A percentile compares a stretch with the other conserved stretches of the same genome.
Evolutionary conservation across 2,329 filamentous ascomycete genomes (phyloP).

Genomic region (Pseudohalonectria lignicola): DNA sequence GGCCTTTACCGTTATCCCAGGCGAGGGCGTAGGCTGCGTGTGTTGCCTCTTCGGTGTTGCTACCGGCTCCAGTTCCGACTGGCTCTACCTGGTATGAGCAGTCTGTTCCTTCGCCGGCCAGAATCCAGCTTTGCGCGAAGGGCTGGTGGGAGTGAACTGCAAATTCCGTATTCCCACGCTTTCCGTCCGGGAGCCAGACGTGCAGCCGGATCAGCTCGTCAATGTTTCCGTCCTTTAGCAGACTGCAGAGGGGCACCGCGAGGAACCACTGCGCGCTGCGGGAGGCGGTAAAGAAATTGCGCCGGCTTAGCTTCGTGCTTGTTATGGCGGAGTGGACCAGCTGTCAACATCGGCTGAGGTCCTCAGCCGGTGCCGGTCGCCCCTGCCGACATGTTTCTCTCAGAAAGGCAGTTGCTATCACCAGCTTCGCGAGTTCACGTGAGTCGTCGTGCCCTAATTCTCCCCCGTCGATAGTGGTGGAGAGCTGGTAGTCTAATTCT

Average conservation of each 20-base stretch:
- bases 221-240: constrained; percentile 18
- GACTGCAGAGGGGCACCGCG: constrained; percentile 21
- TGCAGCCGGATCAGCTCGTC: constrained; percentile 23
- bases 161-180: constrained; percentile 14
- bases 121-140: constrained; percentile 23
- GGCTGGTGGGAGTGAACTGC: constrained; percentile 22
- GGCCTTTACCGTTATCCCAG: constrained; percentile 14
- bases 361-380: no score
- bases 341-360: no score
- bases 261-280: constrained; percentile 23
- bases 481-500: no score
- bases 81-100: constrained; percentile 13
- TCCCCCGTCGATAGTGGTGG: no score
- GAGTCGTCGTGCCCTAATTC: no score
- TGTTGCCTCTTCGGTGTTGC: constrained; percentile 9
- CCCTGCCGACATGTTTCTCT: no score
- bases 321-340: no score
- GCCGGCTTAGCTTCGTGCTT: no score
- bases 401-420: no score
- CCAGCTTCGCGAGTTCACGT: no score
- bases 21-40: constrained; percentile 16
- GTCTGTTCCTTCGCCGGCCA: constrained; percentile 21
- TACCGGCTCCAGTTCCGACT: neutral
- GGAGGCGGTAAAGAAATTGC: neutral
- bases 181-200: constrained; percentile 20